Conservation (phyloP, 495 filamentous ascomycete species). For the Penicillium cosmopolitanum region DNA sequence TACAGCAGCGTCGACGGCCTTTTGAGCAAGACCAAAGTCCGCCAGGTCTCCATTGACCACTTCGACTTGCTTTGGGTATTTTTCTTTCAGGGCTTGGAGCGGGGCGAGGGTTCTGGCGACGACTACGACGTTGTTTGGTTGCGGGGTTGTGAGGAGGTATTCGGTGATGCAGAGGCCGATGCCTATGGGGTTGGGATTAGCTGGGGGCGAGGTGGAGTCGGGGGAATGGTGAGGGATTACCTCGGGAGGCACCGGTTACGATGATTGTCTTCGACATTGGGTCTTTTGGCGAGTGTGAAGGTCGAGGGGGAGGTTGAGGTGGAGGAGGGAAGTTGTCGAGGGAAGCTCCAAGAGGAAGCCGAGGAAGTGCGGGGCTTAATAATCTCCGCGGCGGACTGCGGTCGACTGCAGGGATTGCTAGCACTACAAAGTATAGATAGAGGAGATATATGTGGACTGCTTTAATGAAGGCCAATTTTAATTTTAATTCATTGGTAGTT, state of each 20-base stretch:
- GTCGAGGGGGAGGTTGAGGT: too few species aligned
- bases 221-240: constrained; percentile 34
- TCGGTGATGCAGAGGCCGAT: constrained; percentile 81
- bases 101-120: constrained; percentile 70
- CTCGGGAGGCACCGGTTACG: constrained; percentile 65
- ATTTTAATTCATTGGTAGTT: too few species aligned
- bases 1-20: constrained; percentile 65
- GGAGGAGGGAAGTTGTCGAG: background rate
- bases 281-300: background rate
- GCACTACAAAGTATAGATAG: too few species aligned
- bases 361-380: background rate
- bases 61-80: constrained; percentile 69
- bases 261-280: constrained; percentile 57
- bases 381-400: constrained; percentile 4
- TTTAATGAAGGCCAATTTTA: too few species aligned
- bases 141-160: constrained; percentile 63
- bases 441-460: too few species aligned
- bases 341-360: background rate
- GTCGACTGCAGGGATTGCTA: background rate
- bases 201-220: constrained; percentile 4
- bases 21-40: constrained; percentile 62
- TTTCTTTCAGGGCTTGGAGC: constrained; percentile 66
- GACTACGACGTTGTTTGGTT: constrained; percentile 71
- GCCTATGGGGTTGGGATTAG: constrained; percentile 44
- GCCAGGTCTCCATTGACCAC: constrained; percentile 77